Percentiles rank a stretch among this genome's conserved stretches.
These are phyloP conservation scores for Saccharomycopsis selenospora DNA, from an alignment of 805 yeast genomes.

Conservation along the genomic window DNA sequence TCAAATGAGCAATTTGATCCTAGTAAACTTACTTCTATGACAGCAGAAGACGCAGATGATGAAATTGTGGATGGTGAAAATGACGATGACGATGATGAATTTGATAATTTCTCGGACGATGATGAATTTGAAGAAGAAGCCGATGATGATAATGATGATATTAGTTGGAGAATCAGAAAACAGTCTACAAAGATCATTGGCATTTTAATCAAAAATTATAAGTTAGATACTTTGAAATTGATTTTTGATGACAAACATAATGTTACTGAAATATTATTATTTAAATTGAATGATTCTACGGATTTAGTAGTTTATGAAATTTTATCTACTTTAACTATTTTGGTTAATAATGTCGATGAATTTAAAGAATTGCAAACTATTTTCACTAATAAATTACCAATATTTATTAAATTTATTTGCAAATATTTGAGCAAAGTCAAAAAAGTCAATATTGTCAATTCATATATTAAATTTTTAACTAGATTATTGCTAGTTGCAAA, in stretches of 20 bases:
- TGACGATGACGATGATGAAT: constrained; percentile 12
- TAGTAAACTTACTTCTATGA: neutral
- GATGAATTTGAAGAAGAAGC: constrained; percentile 12
- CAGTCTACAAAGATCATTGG: constrained; percentile 13
- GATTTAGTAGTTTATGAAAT: constrained; percentile 16
- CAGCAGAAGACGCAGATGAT: constrained; percentile 11
- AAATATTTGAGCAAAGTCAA: constrained; percentile 6
- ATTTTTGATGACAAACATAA: constrained; percentile 1
- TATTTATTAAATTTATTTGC: neutral
- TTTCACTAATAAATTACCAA: constrained; percentile 1
- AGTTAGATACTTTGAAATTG: neutral
- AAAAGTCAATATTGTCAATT: constrained; percentile 6
- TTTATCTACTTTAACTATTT: constrained; percentile 8
- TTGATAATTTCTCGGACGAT: constrained; percentile 11
- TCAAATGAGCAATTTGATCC: constrained; percentile 6
- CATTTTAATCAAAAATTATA: neutral
- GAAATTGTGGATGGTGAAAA: constrained; percentile 12
- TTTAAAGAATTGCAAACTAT: neutral
- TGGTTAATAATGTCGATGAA: constrained; percentile 1
- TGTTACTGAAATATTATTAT: constrained; percentile 7
- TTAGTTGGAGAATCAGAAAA: constrained; percentile 19
- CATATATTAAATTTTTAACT: constrained; percentile 6
- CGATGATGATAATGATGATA: constrained; percentile 14
- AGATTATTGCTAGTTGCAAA: constrained; percentile 2
- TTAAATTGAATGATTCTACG: constrained; percentile 12